Evolutionary conservation across 1,284 basidiomycete genomes (phyloP), one percentile per base, ranked within the genome.

Genomic region (Trichosporon coremiiforme): DNA sequence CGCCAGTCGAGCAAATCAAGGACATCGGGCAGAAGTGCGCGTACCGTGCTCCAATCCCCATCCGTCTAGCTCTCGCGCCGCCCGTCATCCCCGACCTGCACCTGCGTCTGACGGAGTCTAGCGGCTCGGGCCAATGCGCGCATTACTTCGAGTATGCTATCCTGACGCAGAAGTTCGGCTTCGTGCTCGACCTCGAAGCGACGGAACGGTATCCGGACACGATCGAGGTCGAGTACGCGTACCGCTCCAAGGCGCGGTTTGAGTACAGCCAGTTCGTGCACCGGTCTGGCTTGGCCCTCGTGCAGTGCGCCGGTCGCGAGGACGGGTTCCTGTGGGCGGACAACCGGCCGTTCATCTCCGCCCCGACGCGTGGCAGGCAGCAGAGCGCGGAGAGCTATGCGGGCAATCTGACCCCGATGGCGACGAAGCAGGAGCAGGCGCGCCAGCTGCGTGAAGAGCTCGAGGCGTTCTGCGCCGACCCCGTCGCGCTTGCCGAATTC

Each of bases 181-280:
- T 94, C 82, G 90, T 95, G 70, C 84, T 97, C 68, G 94, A 96
- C 74, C 89, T 95, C 62, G 94, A 96, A 83, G 90, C 91, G 0
- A 87, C 86, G 6, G 86, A 87, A 33, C 83, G 91, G 70, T 94
- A 94, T 78, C 90, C 93, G 4, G 87, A 90, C 57, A 86, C 88
- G 35, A 86, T 95, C 69, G 91, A 94, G 73, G 91, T 94, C n/a
- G 86, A 90, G 55, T 97, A 97, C 82, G 92, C 91, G 5, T 97
- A 97, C 80, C 89, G 94, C 17, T 89, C 90, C 31, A 76, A 73
- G 13, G 65, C 72, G 9, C 87, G 89, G 0, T 95, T 90, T 84
- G 87, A 87, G 70, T 88, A 93, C 80, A 91, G 92, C 8, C 94
- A 96, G 79, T 96, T 93, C 80, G 91, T 95, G 31, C 94, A 96